Conservation (phyloP, 768 basidiomycete species). For the Trametes cingulata region DNA sequence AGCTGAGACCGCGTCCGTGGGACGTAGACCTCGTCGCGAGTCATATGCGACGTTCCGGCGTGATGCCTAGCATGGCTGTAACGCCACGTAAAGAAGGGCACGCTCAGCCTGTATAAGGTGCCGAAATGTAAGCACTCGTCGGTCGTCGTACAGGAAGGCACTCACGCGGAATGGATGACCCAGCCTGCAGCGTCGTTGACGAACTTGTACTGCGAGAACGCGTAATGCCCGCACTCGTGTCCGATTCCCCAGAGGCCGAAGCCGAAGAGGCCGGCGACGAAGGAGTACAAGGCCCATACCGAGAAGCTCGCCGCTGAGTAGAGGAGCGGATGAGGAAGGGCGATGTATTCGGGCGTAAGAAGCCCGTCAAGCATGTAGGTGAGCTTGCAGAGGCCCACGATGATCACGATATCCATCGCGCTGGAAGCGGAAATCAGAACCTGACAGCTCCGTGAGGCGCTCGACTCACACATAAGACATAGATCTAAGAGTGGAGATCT, state of each 20-base stretch:
- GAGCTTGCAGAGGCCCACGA: constrained; percentile 66
- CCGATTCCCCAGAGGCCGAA: constrained; percentile 96
- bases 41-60: constrained; percentile 90
- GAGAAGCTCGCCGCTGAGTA: constrained; percentile 62
- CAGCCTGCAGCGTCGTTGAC: constrained; percentile 92
- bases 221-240: constrained; percentile 95
- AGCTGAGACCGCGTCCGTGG: constrained; percentile 78
- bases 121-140: too few relatives aligned
- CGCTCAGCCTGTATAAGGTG: constrained; percentile 87
- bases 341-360: constrained; percentile 53
- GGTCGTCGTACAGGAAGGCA: too few relatives aligned
- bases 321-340: constrained; percentile 58
- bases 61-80: constrained; percentile 95
- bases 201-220: constrained; percentile 87
- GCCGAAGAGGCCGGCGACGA: constrained; percentile 79
- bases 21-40: constrained; percentile 93
- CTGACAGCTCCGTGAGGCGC: constrained; percentile 2
- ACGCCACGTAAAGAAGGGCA: constrained; percentile 96
- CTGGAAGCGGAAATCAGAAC: constrained; percentile 36
- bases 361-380: constrained; percentile 63
- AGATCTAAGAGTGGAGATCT: constrained; percentile 82
- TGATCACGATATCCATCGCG: constrained; percentile 71
- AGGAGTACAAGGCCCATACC: constrained; percentile 79
- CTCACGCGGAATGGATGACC: constrained; percentile 86
- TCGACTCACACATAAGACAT: constrained; percentile 68